These are phyloP conservation scores for Amanita rimosa DNA, from an alignment of 768 basidiomycete genomes.

Conservation along the genomic window DNA sequence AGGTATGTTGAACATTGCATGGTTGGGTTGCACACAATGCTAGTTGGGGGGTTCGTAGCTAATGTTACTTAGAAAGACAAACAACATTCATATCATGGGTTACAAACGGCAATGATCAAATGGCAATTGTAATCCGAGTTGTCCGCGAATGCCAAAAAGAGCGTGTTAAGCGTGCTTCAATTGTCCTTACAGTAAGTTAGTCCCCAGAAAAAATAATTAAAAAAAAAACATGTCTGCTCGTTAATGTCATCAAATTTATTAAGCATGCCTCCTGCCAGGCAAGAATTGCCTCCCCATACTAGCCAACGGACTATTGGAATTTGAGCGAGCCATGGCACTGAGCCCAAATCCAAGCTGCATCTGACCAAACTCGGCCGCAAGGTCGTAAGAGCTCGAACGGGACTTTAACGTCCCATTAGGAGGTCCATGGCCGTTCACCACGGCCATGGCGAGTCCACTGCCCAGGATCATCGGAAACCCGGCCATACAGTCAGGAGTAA, in stretches of 20 bases:
- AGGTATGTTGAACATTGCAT: too few relatives aligned
- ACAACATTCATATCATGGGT: not conserved
- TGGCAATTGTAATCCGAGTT: not conserved
- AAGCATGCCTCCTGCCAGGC: not conserved
- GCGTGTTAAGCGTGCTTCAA: too few relatives aligned
- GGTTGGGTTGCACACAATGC: too few relatives aligned
- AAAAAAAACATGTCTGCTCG: not conserved
- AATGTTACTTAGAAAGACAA: too few relatives aligned
- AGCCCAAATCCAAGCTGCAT: conserved; percentile 18
- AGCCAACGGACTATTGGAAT: not conserved
- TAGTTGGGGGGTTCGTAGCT: too few relatives aligned
- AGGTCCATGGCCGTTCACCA: conserved; percentile 7
- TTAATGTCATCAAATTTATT: not conserved
- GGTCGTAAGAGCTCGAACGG: conserved; percentile 17
- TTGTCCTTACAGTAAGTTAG: too few relatives aligned
- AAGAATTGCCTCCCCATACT: not conserved
- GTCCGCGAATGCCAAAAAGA: too few relatives aligned
- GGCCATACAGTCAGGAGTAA: not conserved
- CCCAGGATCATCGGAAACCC: not conserved
- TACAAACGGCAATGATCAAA: not conserved
- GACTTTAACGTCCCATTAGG: conserved; percentile 10
- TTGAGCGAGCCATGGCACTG: not conserved
- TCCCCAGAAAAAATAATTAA: not conserved
- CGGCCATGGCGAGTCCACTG: not conserved
- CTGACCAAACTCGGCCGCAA: conserved; percentile 29